phyloP scores from a whole-genome alignment of 176 grass and related monocot genomes.

The Areca catechu region DNA sequence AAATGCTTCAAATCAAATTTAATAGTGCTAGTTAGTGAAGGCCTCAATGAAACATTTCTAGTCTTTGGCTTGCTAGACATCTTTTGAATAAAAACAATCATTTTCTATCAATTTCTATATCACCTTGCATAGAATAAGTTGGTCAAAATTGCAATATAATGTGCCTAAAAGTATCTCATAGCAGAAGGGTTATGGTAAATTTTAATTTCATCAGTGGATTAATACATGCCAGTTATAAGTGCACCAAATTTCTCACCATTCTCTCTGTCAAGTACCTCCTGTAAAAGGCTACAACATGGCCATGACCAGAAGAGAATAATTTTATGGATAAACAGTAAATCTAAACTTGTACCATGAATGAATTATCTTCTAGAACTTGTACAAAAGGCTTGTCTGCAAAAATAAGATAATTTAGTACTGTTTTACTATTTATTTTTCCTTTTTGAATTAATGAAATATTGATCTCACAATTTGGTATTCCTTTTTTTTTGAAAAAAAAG shows the following conservation, averaged over 20 bases:
- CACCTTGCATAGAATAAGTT: too few relatives aligned
- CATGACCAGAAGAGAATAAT: slow-evolving; percentile 52
- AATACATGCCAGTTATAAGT: not conserved
- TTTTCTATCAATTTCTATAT: too few relatives aligned
- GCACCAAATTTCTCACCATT: slow-evolving; percentile 13
- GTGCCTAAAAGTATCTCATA: too few relatives aligned
- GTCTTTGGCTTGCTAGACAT: too few relatives aligned
- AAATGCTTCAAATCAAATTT: too few relatives aligned
- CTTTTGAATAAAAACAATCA: too few relatives aligned
- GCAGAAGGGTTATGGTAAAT: too few relatives aligned
- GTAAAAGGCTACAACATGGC: slow-evolving; percentile 67
- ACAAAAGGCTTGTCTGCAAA: slow-evolving; percentile 74
- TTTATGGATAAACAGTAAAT: slow-evolving; percentile 81
- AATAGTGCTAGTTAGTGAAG: too few relatives aligned
- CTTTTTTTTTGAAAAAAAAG: not conserved
- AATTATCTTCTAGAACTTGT: slow-evolving; percentile 65
- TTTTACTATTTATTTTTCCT: too few relatives aligned
- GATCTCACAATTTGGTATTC: not conserved
- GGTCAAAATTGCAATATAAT: too few relatives aligned
- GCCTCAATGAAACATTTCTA: too few relatives aligned
- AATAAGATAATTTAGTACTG: not conserved
- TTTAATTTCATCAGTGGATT: too few relatives aligned
- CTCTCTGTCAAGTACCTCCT: slow-evolving; percentile 22
- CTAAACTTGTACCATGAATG: slow-evolving; percentile 75
- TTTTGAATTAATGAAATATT: not conserved